Base-by-base conservation (phyloP, 2,329 filamentous ascomycete genomes). In the Fusarium vanettenii region DNA sequence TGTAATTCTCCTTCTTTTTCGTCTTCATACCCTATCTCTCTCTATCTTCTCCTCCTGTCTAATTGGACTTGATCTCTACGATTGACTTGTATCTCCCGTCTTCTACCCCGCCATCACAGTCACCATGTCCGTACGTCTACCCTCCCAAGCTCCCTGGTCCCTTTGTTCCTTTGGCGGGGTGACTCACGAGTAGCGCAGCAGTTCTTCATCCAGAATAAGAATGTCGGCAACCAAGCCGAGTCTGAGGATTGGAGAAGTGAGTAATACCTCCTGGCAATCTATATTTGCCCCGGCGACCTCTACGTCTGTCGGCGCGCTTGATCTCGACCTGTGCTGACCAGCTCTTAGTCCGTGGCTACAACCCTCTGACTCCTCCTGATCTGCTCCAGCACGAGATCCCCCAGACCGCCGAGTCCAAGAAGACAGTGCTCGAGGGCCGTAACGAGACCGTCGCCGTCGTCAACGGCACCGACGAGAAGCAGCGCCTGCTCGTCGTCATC, bases 351-450 rank as follows among this genome's bases (percentile, higher is more conserved):
- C 92, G 93, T 73, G 96, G 96, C 79, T 96, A 97, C 89, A 98
- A 97, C 83, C 96, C 94, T 79, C 88, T 99, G 76, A 98, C 95
- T 16, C 92, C 97, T 8, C 97, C 97, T 72, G 94, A 98, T 81
- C 92, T 99, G 74, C 94, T 99, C 70, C 96, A 98, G 84, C 93
- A 96, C 88, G 95, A 98, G 84, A 96, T 99, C 80, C 84, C 88
- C 77, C 89, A 91, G 82, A 90, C 88, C 9, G 69, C 84, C 72
- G 85, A 85, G 72, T 91, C 89, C 66, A 90, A 90, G 78, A 83
- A 85, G 79, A 93, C 92, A 5, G 92, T 93, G 37, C 80, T 92
- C 61, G 80, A 87, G 71, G 88, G 90, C 71, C 90, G 91, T 48
- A 88, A 91, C 63, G 90, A 95, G 81, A 88, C 89, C 33, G 89